Evolutionary conservation across 345 rosid genomes (phyloP).

Genomic region (Citrus unshiu): DNA sequence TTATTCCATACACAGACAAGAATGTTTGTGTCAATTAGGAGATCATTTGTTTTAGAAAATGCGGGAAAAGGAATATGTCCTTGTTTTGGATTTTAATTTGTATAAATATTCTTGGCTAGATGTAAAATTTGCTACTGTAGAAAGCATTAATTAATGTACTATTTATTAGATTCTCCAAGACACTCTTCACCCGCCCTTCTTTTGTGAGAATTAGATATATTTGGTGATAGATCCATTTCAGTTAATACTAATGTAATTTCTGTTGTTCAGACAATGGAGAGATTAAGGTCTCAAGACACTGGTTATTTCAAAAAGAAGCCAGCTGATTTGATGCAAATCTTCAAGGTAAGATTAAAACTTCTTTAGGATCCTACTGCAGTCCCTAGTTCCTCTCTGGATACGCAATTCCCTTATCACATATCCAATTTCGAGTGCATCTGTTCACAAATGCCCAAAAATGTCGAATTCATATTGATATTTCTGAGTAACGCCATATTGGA

Average conservation of each 20-base stretch:
- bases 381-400: not conserved
- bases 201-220: not conserved
- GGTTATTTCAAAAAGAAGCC: slow-evolving; percentile 89
- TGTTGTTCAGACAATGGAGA: slow-evolving; percentile 85
- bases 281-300: slow-evolving; percentile 79
- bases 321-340: slow-evolving; percentile 87
- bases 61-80: not conserved
- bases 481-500: not conserved
- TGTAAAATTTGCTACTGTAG: not conserved
- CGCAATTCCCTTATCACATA: not conserved
- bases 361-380: slow-evolving; percentile 5
- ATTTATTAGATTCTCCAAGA: not conserved
- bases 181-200: not conserved
- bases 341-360: slow-evolving; percentile 56
- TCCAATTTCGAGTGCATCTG: not conserved
- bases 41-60: not conserved
- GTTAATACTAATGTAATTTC: slow-evolving; percentile 8
- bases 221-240: slow-evolving; percentile 6
- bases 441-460: not conserved
- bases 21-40: not conserved
- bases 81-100: not conserved
- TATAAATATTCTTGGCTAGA: not conserved
- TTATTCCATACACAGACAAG: not conserved
- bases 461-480: not conserved
- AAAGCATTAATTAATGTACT: not conserved